Base-by-base conservation (phyloP, 306 rosid species). In the Quercus variabilis region DNA sequence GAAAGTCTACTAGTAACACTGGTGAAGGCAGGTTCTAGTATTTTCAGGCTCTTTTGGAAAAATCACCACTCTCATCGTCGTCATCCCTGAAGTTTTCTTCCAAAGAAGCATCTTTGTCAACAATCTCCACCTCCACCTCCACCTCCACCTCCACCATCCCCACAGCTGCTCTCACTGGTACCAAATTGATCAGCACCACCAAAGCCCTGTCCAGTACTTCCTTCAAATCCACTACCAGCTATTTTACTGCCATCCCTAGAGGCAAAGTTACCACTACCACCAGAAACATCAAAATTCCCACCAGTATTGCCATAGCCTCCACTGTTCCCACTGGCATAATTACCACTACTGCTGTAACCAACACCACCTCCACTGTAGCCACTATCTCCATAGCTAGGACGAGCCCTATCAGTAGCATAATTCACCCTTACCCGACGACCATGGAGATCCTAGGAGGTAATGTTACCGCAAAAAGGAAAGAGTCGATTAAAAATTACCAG, bases 351-450 rank as follows among this genome's bases (percentile, higher is more conserved):
- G 71, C 74, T 75, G 26, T 78, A 80, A 81, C 78, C 71, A 71
- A 72, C 85, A 69, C 65, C 62, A 30, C 73, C 65, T 65, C 73
- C 69, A 46, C 74, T 49, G 7, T 23, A 19, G 73, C 26, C 56
- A 55, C 83, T 81, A 4, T 88, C 88, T 0, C 90, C 89, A 49
- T 6, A 76, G 18, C 79, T 82, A 35, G 72, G 72, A 31, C 86
- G 94, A 62, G 88, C 60, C 86, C 89, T 96, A 1, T 96, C 97
- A 71, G 78, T 93, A 20, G 99, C 98, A 83, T 88, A 96, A 57
- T 89, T 90, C 76, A 96, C 97, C 86, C 87, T 90, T 26, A 96
- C 81, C 1, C 25, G 80, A 55, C 97, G 99, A 72, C 98, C 97
- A 76, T 95, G 93, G 77, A 95, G 97, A 1, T 95, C 99, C 99